phyloP scores from a whole-genome alignment of 768 basidiomycete genomes.

The Trametes villosa region DNA sequence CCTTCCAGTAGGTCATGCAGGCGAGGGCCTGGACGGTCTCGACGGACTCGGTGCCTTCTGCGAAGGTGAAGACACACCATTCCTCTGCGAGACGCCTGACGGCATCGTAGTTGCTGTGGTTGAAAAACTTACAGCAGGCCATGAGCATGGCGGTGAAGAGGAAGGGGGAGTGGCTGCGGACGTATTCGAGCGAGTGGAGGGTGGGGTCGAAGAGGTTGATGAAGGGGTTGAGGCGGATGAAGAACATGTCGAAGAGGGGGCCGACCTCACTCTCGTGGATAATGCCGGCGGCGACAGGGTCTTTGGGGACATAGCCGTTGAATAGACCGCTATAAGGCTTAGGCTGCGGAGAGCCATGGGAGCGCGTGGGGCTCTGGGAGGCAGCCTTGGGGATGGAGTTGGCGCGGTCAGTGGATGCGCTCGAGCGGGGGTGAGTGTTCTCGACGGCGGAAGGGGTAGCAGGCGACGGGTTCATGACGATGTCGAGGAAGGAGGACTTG shows the following conservation, averaged over 20 bases:
- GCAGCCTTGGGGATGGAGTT: conserved; percentile 10
- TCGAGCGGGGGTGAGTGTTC: conserved; percentile 29
- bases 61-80: conserved; percentile 76
- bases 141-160: conserved; percentile 85
- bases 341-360: conserved; percentile 20
- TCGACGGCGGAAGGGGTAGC: conserved; percentile 40
- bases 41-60: conserved; percentile 77
- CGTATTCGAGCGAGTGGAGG: conserved; percentile 80
- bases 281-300: conserved; percentile 75
- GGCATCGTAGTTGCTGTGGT: conserved; percentile 63
- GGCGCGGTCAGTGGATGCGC: conserved; percentile 34
- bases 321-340: conserved; percentile 9
- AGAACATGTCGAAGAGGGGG: conserved; percentile 77
- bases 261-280: conserved; percentile 72
- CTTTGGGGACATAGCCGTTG: conserved; percentile 35
- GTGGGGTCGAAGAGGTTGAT: conserved; percentile 87
- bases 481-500: conserved; percentile 82
- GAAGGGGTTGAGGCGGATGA: conserved; percentile 85
- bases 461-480: conserved; percentile 75
- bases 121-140: conserved; percentile 85
- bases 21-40: conserved; percentile 91
- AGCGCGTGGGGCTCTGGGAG: conserved; percentile 22
- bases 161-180: conserved; percentile 79
- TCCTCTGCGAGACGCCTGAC: conserved; percentile 76
- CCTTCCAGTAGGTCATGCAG: conserved; percentile 89